These are phyloP conservation scores for Vaccinium myrtillus DNA, from an alignment of 148 eudicot genomes.

Conservation along the genomic window DNA sequence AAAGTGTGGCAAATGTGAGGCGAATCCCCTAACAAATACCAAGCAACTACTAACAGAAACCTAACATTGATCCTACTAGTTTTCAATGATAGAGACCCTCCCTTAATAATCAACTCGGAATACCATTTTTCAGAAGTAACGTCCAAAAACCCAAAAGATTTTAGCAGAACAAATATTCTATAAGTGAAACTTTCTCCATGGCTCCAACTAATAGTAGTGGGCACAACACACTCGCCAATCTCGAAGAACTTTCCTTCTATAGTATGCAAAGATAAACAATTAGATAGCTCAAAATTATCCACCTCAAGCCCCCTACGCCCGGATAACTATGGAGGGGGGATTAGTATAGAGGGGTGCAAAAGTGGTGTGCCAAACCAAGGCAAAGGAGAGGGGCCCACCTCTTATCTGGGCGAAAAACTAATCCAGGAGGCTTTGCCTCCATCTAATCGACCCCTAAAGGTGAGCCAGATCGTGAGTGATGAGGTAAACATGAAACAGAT, in stretches of 20 bases:
- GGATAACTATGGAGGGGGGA: too few relatives aligned
- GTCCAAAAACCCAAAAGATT: background rate
- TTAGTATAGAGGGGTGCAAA: too few relatives aligned
- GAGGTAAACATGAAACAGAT: background rate
- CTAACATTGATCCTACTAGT: background rate
- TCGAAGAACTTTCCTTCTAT: background rate
- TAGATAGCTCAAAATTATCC: too few relatives aligned
- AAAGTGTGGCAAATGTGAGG: background rate
- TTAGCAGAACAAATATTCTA: background rate
- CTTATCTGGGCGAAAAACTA: too few relatives aligned
- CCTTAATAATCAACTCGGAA: background rate
- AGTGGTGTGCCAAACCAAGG: too few relatives aligned
- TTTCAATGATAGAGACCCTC: conserved; percentile 3
- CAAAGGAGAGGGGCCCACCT: too few relatives aligned
- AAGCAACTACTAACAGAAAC: background rate
- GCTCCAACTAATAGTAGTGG: background rate
- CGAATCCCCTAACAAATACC: background rate
- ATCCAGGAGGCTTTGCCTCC: too few relatives aligned
- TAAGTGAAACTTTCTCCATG: background rate
- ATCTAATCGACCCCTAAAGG: background rate
- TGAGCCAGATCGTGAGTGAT: background rate
- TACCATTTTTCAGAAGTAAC: background rate
- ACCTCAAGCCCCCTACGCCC: too few relatives aligned
- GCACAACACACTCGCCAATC: background rate
- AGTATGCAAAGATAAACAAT: background rate